Evolutionary conservation across 352 stramenopile genomes (phyloP), one percentile per base, ranked within the genome.

Genomic region (Phytophthora ramorum): DNA sequence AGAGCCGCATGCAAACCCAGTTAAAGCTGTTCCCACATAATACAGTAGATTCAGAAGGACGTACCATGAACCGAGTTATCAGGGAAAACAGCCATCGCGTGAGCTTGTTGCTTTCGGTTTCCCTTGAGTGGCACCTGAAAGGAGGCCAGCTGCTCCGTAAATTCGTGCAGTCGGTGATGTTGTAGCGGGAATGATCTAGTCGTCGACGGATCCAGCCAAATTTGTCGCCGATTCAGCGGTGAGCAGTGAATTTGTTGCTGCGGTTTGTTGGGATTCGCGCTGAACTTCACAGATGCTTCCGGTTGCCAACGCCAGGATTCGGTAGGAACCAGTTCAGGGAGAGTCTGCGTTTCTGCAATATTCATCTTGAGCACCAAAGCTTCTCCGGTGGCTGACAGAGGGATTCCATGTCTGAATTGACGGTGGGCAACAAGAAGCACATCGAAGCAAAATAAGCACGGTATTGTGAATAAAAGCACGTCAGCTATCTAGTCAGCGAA

Each of bases 31-130:
- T n/a, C 7, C 14, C 13, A 38, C n/a, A 16, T 24, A 28, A 24
- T 24, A 3, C 22, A 24, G 3, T 24, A 24, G 22, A 34, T 34
- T n/a, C 10, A 40, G 14, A 40, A 40, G 22, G 6, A 19, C 50
- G 19, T 69, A 92, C 83, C 83, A 26, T 93, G 85, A 7, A 93
- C 50, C 0, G 85, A 89, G 38, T 84, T 73, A 30, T 90, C 81
- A 0, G 77, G 77, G n/a, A 88, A 79, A 2, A 85, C 69, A 2
- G 69, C 64, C 63, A 93, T 79, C 7, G 64, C 69, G n/a, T 85
- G 71, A 10, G 81, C 78, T 38, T 66, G 70, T 64, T 93, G 85
- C 35, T 82, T 82, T 7, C 71, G 73, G 41, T 86, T 84, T 7
- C 53, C 77, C 44, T 83, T 86, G 16, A 93, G 50, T 9, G 85